Evolutionary conservation across 345 rosid species (phyloP), one percentile per base, ranked within the genome.

Genomic region (Populus tremula): DNA sequence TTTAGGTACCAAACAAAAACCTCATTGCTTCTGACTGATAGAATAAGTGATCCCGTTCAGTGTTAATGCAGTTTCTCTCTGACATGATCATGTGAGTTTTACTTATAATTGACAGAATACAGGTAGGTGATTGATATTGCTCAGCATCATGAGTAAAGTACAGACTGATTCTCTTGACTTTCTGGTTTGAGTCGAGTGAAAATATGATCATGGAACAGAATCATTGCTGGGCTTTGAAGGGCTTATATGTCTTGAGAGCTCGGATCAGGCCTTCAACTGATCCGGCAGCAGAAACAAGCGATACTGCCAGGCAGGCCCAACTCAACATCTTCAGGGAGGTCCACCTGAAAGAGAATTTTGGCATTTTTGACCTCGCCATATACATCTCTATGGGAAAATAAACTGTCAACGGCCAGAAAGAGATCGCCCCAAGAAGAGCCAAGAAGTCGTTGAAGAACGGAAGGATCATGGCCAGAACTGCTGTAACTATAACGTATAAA

Each of bases 401-500:
- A 14, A 95, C 98, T 0, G 99, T 89, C 49, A 95, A 78, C 3
- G 99, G 98, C 94, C 97, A 95, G 77, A 95, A 95, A 1, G 88
- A 82, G 2, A 83, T 83, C 1, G 98, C 94, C 17, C 99, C 99
- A 0, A 95, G 79, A 25, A 95, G 89, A 18, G 97, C 98, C 63
- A 93, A 69, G 76, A 93, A 88, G 56, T 88, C 90, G 35, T 92
- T 95, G 94, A 95, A 95, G 91, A 95, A 93, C 0, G 99, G 99
- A 56, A 95, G 84, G 49, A 90, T 80, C 98, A 92, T 93, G 50
- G 99, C 99, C 7, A 91, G 0, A 10, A 93, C 36, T 2, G 94
- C 85, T 8, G 96, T 87, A 31, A 88, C 20, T 1, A 92, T 74
- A 43, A 95, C 99, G 18, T 89, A 95, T 9, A 41, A 5, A 2